These are phyloP conservation scores for Xylaria bambusicola DNA, from an alignment of 495 filamentous ascomycete genomes.

Conservation along the genomic window DNA sequence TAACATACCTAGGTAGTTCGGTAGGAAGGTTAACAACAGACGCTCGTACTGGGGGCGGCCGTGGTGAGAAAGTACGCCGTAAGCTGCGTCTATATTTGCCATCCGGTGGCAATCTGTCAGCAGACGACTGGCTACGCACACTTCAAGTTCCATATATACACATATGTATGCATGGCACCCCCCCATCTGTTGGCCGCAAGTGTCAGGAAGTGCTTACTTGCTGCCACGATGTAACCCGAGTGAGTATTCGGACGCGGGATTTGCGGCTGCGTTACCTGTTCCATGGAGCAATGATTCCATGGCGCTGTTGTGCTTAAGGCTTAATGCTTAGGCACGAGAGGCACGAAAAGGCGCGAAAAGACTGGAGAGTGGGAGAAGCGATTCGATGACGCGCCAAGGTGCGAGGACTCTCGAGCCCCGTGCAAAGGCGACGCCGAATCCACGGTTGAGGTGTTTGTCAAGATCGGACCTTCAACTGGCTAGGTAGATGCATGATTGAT, in stretches of 20 bases:
- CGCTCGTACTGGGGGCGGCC: no score
- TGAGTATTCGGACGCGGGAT: not conserved
- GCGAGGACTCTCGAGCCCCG: not conserved
- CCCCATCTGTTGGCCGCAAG: not conserved
- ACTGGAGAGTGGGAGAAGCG: not conserved
- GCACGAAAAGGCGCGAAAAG: no score
- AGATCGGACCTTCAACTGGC: no score
- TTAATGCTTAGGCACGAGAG: no score
- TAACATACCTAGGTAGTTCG: not conserved
- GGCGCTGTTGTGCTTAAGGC: not conserved
- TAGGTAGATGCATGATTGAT: not conserved
- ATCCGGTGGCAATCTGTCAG: not conserved
- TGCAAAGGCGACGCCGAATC: not conserved
- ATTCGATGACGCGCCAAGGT: not conserved
- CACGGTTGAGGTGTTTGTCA: not conserved
- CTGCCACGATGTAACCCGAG: not conserved
- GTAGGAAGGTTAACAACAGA: not conserved
- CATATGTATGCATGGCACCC: not conserved
- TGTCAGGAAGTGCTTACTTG: not conserved
- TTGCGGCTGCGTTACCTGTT: not conserved
- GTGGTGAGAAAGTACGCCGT: not conserved
- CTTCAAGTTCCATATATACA: not conserved
- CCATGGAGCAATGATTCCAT: not conserved
- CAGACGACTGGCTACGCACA: not conserved
- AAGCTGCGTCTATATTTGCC: not conserved